A percentile compares a stretch with the other conserved stretches of the same genome.
Conservation (phyloP, 768 basidiomycete genomes). For the Lactarius sp. region DNA sequence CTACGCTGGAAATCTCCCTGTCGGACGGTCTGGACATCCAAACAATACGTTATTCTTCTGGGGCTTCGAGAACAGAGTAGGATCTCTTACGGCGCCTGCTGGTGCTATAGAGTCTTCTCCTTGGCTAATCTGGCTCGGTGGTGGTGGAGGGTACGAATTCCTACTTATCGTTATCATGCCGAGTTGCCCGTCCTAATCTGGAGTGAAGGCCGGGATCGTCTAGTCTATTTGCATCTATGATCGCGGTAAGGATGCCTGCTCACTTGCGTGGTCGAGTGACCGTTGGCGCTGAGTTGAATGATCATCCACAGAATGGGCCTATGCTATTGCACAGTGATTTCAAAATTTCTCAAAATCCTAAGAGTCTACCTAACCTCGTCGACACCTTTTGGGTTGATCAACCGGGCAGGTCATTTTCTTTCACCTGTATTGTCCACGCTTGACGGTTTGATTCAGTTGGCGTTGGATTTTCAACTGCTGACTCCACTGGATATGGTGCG, state of each 20-base stretch:
- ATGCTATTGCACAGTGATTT: conserved; percentile 53
- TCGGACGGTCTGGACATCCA: conserved; percentile 32
- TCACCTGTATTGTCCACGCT: background rate
- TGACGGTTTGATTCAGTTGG: conserved; percentile 39
- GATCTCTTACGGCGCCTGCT: conserved; percentile 34
- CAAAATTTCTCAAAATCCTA: conserved; percentile 44
- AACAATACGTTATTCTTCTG: conserved; percentile 41
- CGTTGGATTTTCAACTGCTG: conserved; percentile 59
- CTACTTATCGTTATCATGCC: background rate
- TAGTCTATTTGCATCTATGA: conserved; percentile 57
- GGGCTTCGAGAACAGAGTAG: conserved; percentile 37
- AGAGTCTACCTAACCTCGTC: conserved; percentile 54
- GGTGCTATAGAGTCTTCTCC: conserved; percentile 30
- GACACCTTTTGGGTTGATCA: conserved; percentile 75
- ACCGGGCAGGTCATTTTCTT: conserved; percentile 36
- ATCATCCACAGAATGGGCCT: conserved; percentile 55
- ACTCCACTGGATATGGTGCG: conserved; percentile 55
- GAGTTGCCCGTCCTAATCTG: background rate
- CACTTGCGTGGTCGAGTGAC: background rate
- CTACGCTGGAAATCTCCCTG: conserved; percentile 37
- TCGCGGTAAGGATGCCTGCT: conserved; percentile 39
- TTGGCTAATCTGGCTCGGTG: conserved; percentile 39
- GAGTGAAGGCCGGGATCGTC: conserved; percentile 57
- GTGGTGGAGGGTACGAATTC: conserved; percentile 29
- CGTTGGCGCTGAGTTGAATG: background rate